A percentile compares a stretch with the other conserved stretches of the same genome.
Conservation (phyloP, 2,329 filamentous ascomycete species). For the Cercospora nicotianae region DNA sequence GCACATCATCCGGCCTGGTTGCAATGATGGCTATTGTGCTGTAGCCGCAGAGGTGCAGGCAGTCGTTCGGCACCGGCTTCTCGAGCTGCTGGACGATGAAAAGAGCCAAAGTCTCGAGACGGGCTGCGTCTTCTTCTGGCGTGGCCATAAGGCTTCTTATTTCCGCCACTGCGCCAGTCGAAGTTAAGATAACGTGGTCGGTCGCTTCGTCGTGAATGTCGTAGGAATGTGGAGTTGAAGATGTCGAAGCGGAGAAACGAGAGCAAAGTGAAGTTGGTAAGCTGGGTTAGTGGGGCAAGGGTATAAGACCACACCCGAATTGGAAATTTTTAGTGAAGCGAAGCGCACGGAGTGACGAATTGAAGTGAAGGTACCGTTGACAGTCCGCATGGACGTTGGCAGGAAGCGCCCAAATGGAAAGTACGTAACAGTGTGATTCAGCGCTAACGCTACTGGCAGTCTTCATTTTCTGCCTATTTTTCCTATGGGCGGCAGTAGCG, state of each 20-base stretch:
- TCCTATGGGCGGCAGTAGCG: neutral
- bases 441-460: no score
- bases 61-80: constrained; percentile 25
- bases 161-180: neutral
- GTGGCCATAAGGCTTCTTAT: constrained; percentile 3
- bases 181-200: neutral
- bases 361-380: constrained; percentile 1
- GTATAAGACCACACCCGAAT: neutral
- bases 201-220: neutral
- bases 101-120: neutral
- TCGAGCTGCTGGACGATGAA: constrained; percentile 18
- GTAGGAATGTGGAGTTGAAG: neutral
- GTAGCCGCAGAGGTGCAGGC: constrained; percentile 45
- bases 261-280: neutral
- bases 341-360: neutral
- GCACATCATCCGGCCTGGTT: constrained; percentile 51
- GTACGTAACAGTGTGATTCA: neutral
- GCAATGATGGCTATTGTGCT: constrained; percentile 43
- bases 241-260: neutral
- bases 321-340: constrained; percentile 11
- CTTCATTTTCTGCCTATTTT: neutral
- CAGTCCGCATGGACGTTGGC: neutral
- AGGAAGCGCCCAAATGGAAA: neutral
- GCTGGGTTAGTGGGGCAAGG: neutral
- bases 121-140: neutral